Evolutionary conservation across 164 flowering plant species (phyloP).

Genomic region (Macadamia tetraphylla): DNA sequence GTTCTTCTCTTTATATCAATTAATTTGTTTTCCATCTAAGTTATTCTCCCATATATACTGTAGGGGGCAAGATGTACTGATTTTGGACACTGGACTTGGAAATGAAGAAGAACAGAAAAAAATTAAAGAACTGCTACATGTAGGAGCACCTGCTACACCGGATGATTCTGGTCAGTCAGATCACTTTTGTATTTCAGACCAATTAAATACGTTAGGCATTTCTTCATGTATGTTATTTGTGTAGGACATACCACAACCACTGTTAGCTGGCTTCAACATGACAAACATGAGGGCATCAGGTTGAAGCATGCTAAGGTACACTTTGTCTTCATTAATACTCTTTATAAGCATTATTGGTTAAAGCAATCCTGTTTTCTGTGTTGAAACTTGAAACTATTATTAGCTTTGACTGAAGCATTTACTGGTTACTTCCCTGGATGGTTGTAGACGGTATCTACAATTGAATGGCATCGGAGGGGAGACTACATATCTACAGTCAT

Average conservation of each 20-base stretch:
- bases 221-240: conserved; percentile 2
- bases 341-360: not conserved
- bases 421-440: conserved; percentile 2
- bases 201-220: conserved; percentile 5
- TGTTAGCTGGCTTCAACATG: conserved; percentile 72
- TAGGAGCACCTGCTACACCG: conserved; percentile 26
- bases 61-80: conserved; percentile 75
- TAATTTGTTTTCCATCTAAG: conserved; percentile 1
- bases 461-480: conserved; percentile 98
- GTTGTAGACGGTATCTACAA: conserved; percentile 65
- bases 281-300: conserved; percentile 59
- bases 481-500: conserved; percentile 86
- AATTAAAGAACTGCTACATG: conserved; percentile 54
- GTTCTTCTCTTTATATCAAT: not conserved
- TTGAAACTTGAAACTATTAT: not conserved
- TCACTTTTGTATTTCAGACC: not conserved
- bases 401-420: not conserved
- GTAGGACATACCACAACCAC: conserved; percentile 34
- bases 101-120: conserved; percentile 59
- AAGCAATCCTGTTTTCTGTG: not conserved
- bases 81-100: conserved; percentile 74
- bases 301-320: conserved; percentile 79
- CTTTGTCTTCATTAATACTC: not conserved
- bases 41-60: conserved; percentile 4
- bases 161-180: conserved; percentile 56